Evolutionary conservation across 2,329 filamentous ascomycete species (phyloP).

Genomic region (Ceratocystis eucalypticola): DNA sequence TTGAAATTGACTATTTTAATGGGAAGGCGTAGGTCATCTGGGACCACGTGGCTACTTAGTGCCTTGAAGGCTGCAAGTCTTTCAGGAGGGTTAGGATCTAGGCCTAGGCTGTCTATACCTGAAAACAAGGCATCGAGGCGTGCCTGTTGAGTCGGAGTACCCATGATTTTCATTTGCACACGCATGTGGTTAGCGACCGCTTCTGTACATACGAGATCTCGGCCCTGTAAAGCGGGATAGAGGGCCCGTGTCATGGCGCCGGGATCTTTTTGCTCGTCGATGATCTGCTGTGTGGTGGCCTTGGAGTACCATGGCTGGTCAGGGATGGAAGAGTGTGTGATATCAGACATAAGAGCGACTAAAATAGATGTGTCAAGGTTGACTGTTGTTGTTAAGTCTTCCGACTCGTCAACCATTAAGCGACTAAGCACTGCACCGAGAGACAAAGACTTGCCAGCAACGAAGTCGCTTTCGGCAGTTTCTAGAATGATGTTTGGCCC

Average conservation of each 20-base stretch:
- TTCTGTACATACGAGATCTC: slow-evolving; percentile 3
- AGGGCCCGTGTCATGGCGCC: slow-evolving; percentile 1
- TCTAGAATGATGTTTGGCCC: slow-evolving; percentile 4
- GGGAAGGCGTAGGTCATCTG: not conserved
- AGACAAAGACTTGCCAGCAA: not conserved
- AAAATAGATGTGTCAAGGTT: slow-evolving; percentile 7
- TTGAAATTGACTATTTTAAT: not conserved
- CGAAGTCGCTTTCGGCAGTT: not conserved
- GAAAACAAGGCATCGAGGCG: not conserved
- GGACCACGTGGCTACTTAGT: not conserved
- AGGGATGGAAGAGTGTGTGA: not conserved
- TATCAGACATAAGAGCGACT: slow-evolving; percentile 8
- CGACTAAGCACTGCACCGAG: not conserved
- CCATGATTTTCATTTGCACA: slow-evolving; percentile 11
- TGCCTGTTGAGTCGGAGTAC: slow-evolving; percentile 2
- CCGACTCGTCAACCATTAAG: not conserved
- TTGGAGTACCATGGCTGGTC: slow-evolving; percentile 9
- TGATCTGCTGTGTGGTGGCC: slow-evolving; percentile 6
- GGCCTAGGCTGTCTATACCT: not conserved
- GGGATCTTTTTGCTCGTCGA: not conserved
- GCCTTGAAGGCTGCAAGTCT: slow-evolving; percentile 5
- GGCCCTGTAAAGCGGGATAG: not conserved
- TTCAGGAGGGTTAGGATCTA: not conserved
- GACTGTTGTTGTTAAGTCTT: not conserved
- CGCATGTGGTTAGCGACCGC: slow-evolving; percentile 2